A percentile compares a stretch with the other conserved stretches of the same genome.
These are phyloP conservation scores for Gossypium sturtianum DNA, from an alignment of 345 rosid species.

Conservation along the genomic window DNA sequence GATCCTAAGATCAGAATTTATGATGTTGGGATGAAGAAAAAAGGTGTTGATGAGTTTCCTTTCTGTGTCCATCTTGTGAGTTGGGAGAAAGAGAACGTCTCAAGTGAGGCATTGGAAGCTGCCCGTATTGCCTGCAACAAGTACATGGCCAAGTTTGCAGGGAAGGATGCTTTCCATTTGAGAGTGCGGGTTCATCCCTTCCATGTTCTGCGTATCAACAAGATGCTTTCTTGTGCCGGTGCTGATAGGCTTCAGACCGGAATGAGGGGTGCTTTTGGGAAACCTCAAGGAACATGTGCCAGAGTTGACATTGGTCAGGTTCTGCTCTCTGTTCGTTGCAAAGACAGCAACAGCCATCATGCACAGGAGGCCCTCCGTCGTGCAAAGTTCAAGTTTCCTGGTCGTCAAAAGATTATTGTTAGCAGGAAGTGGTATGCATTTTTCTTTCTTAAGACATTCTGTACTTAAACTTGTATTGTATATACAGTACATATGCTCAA, in stretches of 20 bases:
- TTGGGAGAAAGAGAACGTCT: conserved; percentile 66
- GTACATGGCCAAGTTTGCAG: conserved; percentile 54
- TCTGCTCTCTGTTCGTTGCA: conserved; percentile 51
- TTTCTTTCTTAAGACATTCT: background rate
- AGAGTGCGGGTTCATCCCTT: conserved; percentile 57
- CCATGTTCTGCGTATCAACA: conserved; percentile 53
- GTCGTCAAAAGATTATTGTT: conserved; percentile 54
- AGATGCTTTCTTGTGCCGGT: conserved; percentile 73
- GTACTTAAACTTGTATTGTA: background rate
- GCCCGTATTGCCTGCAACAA: conserved; percentile 70
- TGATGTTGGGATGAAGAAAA: conserved; percentile 64
- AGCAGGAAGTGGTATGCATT: conserved; percentile 52
- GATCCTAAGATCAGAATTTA: conserved; percentile 58
- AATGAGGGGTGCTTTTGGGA: conserved; percentile 61
- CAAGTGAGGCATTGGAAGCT: conserved; percentile 60
- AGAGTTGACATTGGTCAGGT: conserved; percentile 55
- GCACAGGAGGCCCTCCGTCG: conserved; percentile 61
- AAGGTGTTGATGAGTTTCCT: conserved; percentile 58
- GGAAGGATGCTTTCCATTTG: conserved; percentile 57
- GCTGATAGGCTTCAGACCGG: conserved; percentile 67
- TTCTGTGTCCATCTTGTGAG: conserved; percentile 63
- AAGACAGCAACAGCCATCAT: conserved; percentile 43
- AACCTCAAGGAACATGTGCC: conserved; percentile 51
- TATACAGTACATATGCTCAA: background rate
- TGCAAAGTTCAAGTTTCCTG: conserved; percentile 61